Percentiles rank a stretch among this genome's conserved stretches.
Evolutionary conservation across 257 asterid species (phyloP).

Genomic region (Solanum dulcamara): DNA sequence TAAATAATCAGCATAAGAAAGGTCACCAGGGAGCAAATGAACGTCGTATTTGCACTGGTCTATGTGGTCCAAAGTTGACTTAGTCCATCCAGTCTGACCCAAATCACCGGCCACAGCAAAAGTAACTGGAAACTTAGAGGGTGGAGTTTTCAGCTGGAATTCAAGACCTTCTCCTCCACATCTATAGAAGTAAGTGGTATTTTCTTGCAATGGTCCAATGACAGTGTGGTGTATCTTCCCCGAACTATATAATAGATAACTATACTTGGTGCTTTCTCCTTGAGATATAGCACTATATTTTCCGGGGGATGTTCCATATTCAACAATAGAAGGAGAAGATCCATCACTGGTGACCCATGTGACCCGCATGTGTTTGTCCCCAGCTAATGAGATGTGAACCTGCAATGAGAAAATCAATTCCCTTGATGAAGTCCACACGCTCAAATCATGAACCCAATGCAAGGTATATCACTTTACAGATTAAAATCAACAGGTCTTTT

Average conservation of each 20-base stretch:
- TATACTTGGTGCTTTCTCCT: constrained; percentile 60
- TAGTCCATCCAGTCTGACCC: constrained; percentile 96
- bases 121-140: constrained; percentile 73
- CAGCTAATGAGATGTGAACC: constrained; percentile 97
- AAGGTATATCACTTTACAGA: not conserved
- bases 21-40: constrained; percentile 89
- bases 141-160: constrained; percentile 80
- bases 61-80: constrained; percentile 71
- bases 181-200: constrained; percentile 55
- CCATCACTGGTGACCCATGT: constrained; percentile 57
- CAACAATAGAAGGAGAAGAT: constrained; percentile 50
- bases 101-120: constrained; percentile 93
- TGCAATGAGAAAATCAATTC: constrained; percentile 5
- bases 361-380: constrained; percentile 61
- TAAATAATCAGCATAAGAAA: constrained; percentile 79
- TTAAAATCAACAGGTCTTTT: not conserved
- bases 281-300: constrained; percentile 38
- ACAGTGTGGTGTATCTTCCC: constrained; percentile 80
- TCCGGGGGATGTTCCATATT: constrained; percentile 60
- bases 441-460: not conserved
- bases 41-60: constrained; percentile 52
- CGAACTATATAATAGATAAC: constrained; percentile 53
- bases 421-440: not conserved
- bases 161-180: constrained; percentile 81
- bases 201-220: constrained; percentile 63